Percentiles rank a stretch among this genome's conserved stretches.
These are phyloP conservation scores for Thalassiosira hispida DNA, from an alignment of 352 stramenopile genomes.

Conservation along the genomic window DNA sequence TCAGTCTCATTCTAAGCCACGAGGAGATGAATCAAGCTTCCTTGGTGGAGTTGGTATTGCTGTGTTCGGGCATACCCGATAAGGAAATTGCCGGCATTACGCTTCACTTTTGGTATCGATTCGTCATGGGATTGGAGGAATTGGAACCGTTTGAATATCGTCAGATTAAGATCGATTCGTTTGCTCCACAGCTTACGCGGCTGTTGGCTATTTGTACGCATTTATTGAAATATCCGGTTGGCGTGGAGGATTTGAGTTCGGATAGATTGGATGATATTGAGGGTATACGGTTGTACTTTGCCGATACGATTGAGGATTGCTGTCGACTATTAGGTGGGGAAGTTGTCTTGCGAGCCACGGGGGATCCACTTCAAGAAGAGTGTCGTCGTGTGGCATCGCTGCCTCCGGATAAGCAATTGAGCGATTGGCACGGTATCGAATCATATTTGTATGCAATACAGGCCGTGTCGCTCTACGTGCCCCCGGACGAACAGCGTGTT, in stretches of 20 bases:
- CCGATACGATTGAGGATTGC: slow-evolving; percentile 84
- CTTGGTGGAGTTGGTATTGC: slow-evolving; percentile 79
- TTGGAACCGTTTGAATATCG: slow-evolving; percentile 80
- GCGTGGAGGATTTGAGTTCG: slow-evolving; percentile 67
- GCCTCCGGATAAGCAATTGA: slow-evolving; percentile 25
- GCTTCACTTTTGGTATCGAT: slow-evolving; percentile 85
- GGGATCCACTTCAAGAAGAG: slow-evolving; percentile 59
- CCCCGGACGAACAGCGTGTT: slow-evolving; percentile 71
- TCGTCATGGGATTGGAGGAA: slow-evolving; percentile 76
- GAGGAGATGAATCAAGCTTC: slow-evolving; percentile 57
- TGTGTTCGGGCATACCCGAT: slow-evolving; percentile 69
- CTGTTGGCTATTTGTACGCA: slow-evolving; percentile 70
- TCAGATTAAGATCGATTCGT: slow-evolving; percentile 78
- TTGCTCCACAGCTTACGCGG: slow-evolving; percentile 64
- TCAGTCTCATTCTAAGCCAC: slow-evolving; percentile 76
- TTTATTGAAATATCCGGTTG: slow-evolving; percentile 73
- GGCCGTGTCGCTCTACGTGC: slow-evolving; percentile 76
- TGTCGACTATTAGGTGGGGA: slow-evolving; percentile 81
- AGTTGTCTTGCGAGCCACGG: slow-evolving; percentile 62
- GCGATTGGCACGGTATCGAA: slow-evolving; percentile 79
- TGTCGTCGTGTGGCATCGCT: slow-evolving; percentile 43
- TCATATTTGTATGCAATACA: slow-evolving; percentile 78
- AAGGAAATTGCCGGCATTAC: slow-evolving; percentile 81
- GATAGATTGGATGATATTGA: slow-evolving; percentile 80
- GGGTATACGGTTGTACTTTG: slow-evolving; percentile 75